Percentiles rank a stretch among this genome's conserved stretches.
phyloP scores from a whole-genome alignment of 1,284 basidiomycete species.

The Austroboletus niveus region DNA sequence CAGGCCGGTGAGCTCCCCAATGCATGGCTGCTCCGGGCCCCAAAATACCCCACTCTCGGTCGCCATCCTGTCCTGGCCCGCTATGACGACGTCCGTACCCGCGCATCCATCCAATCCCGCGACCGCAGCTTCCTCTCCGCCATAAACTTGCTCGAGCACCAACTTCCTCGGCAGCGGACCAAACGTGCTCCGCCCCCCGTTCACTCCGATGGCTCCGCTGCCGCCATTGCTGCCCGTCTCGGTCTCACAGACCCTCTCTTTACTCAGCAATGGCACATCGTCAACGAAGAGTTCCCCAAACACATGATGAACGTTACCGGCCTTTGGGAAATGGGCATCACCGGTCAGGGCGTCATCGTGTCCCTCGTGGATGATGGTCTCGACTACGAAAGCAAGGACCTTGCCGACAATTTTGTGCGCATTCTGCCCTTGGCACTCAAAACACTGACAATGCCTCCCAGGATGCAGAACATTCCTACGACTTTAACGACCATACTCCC shows the following conservation, averaged over 20 bases:
- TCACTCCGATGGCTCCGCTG: constrained; percentile 28
- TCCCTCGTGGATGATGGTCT: constrained; percentile 96
- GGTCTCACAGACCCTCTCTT: constrained; percentile 88
- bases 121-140: constrained; percentile 46
- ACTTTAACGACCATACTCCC: constrained; percentile 93
- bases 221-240: constrained; percentile 59
- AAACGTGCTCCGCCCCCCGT: constrained; percentile 70
- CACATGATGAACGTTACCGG: constrained; percentile 84
- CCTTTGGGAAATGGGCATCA: constrained; percentile 86
- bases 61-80: constrained; percentile 51
- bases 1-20: constrained; percentile 81
- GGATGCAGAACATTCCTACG: constrained; percentile 90
- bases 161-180: constrained; percentile 59
- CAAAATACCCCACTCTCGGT: constrained; percentile 35
- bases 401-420: constrained; percentile 90
- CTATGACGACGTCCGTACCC: constrained; percentile 46
- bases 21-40: constrained; percentile 81
- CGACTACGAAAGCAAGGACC: constrained; percentile 86
- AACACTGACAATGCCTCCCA: constrained; percentile 33
- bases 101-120: constrained; percentile 28
- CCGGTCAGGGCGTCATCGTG: constrained; percentile 84
- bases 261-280: constrained; percentile 88
- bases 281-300: constrained; percentile 72
- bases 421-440: background rate
- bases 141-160: constrained; percentile 56